Percentiles rank a stretch among this genome's conserved stretches.
phyloP scores from a whole-genome alignment of 139 green algal species.

The Gonium pectorale region DNA sequence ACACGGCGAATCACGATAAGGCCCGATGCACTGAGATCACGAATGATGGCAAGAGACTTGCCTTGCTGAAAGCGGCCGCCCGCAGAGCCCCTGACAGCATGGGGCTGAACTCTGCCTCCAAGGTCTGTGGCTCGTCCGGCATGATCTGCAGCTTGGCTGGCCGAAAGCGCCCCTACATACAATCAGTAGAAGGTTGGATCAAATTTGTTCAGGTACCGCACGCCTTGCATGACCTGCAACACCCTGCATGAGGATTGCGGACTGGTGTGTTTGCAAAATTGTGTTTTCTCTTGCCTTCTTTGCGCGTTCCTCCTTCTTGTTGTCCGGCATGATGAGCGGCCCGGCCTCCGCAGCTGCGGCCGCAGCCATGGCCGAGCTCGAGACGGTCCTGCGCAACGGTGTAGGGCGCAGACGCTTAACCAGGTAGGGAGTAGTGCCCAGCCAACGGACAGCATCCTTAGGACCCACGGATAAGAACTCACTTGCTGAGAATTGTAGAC shows the following conservation, averaged over 20 bases:
- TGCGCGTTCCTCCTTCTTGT: conserved; percentile 78
- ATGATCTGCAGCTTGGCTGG: conserved; percentile 80
- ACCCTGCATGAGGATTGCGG: too few relatives aligned
- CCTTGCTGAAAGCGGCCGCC: conserved; percentile 64
- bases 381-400: too few relatives aligned
- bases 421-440: too few relatives aligned
- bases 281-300: conserved; percentile 62
- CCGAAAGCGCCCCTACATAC: conserved; percentile 61
- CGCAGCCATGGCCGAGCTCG: not conserved
- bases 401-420: too few relatives aligned
- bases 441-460: too few relatives aligned
- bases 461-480: too few relatives aligned
- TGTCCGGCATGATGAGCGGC: conserved; percentile 65
- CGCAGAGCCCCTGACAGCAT: conserved; percentile 55
- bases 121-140: conserved; percentile 72
- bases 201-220: not conserved
- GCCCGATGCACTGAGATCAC: too few relatives aligned
- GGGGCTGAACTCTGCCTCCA: conserved; percentile 75
- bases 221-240: too few relatives aligned
- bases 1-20: too few relatives aligned
- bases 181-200: not conserved
- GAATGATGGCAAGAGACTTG: not conserved
- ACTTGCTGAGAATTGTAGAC: too few relatives aligned
- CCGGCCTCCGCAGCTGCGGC: conserved; percentile 26
- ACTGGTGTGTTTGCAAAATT: too few relatives aligned